phyloP scores from a whole-genome alignment of 345 rosid genomes.

The Trapa bicornis region DNA sequence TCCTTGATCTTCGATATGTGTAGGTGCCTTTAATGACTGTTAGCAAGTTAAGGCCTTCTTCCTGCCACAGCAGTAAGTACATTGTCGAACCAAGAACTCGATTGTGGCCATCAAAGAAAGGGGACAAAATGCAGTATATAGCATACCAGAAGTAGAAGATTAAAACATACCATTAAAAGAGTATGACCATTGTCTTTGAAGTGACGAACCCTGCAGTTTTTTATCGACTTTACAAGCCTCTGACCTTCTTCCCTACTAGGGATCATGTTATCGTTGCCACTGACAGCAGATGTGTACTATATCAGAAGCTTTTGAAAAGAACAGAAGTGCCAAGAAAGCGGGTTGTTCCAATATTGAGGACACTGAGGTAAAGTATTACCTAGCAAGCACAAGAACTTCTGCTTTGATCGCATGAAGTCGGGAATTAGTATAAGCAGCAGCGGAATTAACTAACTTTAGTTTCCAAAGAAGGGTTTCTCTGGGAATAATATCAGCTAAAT shows the following conservation, averaged over 20 bases:
- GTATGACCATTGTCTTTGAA: slow-evolving; percentile 77
- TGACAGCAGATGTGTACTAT: slow-evolving; percentile 7
- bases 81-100: not conserved
- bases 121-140: not conserved
- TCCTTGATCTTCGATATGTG: slow-evolving; percentile 51
- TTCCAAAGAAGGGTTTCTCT: slow-evolving; percentile 69
- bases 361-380: slow-evolving; percentile 23
- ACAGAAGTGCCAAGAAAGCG: not conserved
- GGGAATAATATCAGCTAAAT: slow-evolving; percentile 41
- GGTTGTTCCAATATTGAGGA: not conserved
- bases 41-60: slow-evolving; percentile 53
- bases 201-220: slow-evolving; percentile 49
- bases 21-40: slow-evolving; percentile 60
- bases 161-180: slow-evolving; percentile 46
- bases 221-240: slow-evolving; percentile 34
- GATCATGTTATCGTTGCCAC: slow-evolving; percentile 72
- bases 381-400: slow-evolving; percentile 62
- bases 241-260: slow-evolving; percentile 64
- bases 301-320: not conserved
- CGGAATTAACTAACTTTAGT: slow-evolving; percentile 51
- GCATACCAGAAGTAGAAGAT: not conserved
- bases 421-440: slow-evolving; percentile 62
- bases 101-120: not conserved
- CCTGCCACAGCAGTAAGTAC: slow-evolving; percentile 31
- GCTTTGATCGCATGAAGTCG: slow-evolving; percentile 78